phyloP scores from a whole-genome alignment of 805 yeast species.

The Sugiyamaella qingdaonensis region DNA sequence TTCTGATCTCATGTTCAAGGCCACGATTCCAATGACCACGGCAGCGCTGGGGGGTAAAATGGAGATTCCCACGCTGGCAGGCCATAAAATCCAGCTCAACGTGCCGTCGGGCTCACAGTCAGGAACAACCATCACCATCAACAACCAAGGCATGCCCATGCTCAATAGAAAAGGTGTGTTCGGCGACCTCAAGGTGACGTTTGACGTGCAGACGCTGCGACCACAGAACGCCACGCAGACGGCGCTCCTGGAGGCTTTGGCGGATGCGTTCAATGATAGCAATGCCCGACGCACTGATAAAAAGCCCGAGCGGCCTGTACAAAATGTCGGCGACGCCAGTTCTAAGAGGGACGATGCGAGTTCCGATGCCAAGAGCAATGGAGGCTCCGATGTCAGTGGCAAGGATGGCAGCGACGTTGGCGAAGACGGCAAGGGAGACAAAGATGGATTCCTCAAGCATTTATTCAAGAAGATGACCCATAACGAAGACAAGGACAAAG shows the following conservation, averaged over 20 bases:
- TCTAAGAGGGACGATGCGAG: constrained; percentile 6
- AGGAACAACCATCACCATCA: constrained; percentile 68
- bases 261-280: constrained; percentile 80
- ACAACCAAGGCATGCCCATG: constrained; percentile 84
- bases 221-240: constrained; percentile 83
- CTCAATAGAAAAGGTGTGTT: constrained; percentile 49
- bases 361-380: not conserved
- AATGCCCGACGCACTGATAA: constrained; percentile 59
- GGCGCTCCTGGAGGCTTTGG: constrained; percentile 87
- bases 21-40: constrained; percentile 84
- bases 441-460: constrained; percentile 32
- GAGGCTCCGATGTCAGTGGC: constrained; percentile 10
- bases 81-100: constrained; percentile 67
- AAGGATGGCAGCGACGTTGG: not conserved
- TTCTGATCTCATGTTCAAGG: constrained; percentile 59
- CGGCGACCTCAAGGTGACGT: constrained; percentile 76
- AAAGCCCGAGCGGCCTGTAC: not conserved
- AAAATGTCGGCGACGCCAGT: not conserved
- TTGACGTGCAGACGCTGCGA: constrained; percentile 64
- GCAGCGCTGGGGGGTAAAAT: constrained; percentile 94
- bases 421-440: constrained; percentile 6
- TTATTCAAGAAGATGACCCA: constrained; percentile 32
- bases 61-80: constrained; percentile 80
- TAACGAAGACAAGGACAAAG: constrained; percentile 14
- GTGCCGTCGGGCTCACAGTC: constrained; percentile 81